Evolutionary conservation across 2,329 filamentous ascomycete species (phyloP).

Genomic region (Penicillium hordei): DNA sequence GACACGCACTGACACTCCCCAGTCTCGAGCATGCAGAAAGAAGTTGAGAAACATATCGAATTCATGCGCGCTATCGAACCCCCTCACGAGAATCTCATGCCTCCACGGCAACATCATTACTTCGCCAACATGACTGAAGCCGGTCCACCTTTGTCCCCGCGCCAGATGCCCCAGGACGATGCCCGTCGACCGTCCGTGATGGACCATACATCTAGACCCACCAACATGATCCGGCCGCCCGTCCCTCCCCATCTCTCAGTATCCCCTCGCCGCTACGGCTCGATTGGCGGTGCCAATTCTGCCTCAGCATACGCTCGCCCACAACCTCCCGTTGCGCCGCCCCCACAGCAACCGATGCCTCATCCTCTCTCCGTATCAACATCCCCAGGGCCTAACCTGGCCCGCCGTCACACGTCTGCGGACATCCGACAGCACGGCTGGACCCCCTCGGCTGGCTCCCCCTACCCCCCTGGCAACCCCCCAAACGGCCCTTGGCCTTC

Average conservation of each 20-base stretch:
- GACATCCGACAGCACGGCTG: constrained; percentile 90
- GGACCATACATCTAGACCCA: constrained; percentile 57
- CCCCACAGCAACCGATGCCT: constrained; percentile 64
- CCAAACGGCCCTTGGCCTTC: constrained; percentile 69
- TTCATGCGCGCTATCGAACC: constrained; percentile 56
- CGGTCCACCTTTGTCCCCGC: constrained; percentile 74
- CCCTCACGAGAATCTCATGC: constrained; percentile 65
- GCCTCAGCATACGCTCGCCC: constrained; percentile 73
- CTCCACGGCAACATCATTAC: constrained; percentile 64
- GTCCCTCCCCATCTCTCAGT: constrained; percentile 79
- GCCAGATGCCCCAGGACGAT: constrained; percentile 83
- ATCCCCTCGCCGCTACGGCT: constrained; percentile 80
- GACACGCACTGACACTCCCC: constrained; percentile 18
- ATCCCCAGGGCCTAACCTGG: constrained; percentile 64
- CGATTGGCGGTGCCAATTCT: constrained; percentile 69
- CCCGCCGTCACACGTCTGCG: constrained; percentile 86
- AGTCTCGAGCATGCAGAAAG: constrained; percentile 61
- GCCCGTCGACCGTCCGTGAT: constrained; percentile 69
- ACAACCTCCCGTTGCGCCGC: constrained; percentile 65
- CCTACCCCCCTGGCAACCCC: constrained; percentile 64
- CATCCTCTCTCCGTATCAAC: constrained; percentile 60
- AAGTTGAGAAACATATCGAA: constrained; percentile 63
- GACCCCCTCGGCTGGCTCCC: constrained; percentile 58
- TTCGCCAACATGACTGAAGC: constrained; percentile 67
- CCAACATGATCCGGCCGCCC: constrained; percentile 71